Evolutionary conservation across 139 green algal species (phyloP), one percentile per base, ranked within the genome.

Genomic region (Asterochloris erici): DNA sequence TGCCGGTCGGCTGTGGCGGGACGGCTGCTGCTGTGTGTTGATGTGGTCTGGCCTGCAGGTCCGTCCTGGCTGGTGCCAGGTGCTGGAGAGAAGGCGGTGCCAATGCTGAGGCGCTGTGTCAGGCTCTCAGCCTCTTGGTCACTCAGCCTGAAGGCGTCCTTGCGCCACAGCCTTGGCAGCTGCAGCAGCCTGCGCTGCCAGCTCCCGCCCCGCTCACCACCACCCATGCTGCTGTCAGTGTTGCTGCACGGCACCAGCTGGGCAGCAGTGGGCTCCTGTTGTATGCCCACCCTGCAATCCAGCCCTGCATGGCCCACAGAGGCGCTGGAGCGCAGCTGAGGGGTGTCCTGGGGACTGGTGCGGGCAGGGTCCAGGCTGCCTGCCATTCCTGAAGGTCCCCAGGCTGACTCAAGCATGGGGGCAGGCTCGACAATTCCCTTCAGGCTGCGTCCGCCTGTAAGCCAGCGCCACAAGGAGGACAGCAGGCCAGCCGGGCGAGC

Each of bases 61-160:
- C 6, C 38, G 6, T 54, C 38, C 38, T 54, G 38, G 38, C 38
- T 54, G 38, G 38, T 54, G 10, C 14, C 12, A 21, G 14, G 23
- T 23, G 66, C 19, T 26, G 19, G 66, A 71, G 66, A 71, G 9
- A 9, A 71, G 21, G 66, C 66, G 21, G 14, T 80, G 23, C 12
- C 21, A 13, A 80, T 21, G 19, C 54, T 54, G 21, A 80, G 60
- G 24, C 68, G 76, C 76, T 70, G 76, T 70, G 76, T 80, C 0
- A 80, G 60, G 9, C 60, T 62, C 61, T 80, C 60, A 26, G 76
- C 68, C 76, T 80, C 21, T 9, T 80, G 60, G 60, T 80, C 76
- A 12, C 24, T 80, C 21, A 80, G 60, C 68, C 68, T 80, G 76
- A 80, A 80, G 24, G 76, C 76, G 0, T 80, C 68, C 24, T 80